These are phyloP conservation scores for Debaryomycetaceae sp. DNA, from an alignment of 1,139 yeast species.

Conservation along the genomic window DNA sequence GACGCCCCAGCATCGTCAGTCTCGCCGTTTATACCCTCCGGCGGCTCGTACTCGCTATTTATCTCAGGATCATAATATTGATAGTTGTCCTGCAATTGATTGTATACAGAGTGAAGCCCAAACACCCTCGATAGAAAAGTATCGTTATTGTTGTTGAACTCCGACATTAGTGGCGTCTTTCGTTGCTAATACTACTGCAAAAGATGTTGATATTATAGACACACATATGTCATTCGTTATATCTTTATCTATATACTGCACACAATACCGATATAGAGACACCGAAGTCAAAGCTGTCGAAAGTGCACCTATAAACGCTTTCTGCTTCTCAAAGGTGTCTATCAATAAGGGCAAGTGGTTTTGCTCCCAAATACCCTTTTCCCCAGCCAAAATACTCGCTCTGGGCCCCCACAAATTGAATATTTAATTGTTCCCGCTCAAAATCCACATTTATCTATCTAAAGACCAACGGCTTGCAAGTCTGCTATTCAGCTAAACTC, in stretches of 20 bases:
- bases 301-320: too few relatives aligned
- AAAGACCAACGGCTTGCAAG: too few relatives aligned
- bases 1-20: conserved; percentile 5
- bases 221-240: background rate
- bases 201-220: background rate
- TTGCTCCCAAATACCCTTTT: too few relatives aligned
- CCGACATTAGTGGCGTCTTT: conserved; percentile 6
- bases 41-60: conserved; percentile 12
- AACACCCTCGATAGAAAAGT: conserved; percentile 57
- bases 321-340: too few relatives aligned
- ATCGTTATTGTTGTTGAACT: conserved; percentile 26
- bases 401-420: too few relatives aligned
- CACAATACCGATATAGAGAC: too few relatives aligned
- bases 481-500: too few relatives aligned
- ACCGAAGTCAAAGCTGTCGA: too few relatives aligned
- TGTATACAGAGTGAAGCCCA: conserved; percentile 50
- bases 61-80: conserved; percentile 39
- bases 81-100: conserved; percentile 38
- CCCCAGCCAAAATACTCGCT: too few relatives aligned
- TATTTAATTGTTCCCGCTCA: too few relatives aligned
- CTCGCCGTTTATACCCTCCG: conserved; percentile 1
- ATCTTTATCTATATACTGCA: background rate
- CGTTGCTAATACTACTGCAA: background rate
- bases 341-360: too few relatives aligned
- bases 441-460: too few relatives aligned